Evolutionary conservation across 2,329 filamentous ascomycete genomes (phyloP).

Genomic region (Neoascochyta sp.): DNA sequence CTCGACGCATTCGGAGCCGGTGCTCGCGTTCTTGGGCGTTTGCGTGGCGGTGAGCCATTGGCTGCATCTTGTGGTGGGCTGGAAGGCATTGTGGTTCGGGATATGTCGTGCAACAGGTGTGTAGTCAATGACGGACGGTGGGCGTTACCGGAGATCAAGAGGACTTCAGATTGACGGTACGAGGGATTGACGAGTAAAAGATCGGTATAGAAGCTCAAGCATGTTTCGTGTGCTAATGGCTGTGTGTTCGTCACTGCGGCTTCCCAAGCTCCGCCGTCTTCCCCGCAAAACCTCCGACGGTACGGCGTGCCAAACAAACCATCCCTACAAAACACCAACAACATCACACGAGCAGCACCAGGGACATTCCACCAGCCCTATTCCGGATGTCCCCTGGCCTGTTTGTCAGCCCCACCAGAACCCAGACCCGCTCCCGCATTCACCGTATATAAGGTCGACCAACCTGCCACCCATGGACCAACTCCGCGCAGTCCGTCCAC

Average conservation of each 20-base stretch:
- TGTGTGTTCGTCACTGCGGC: background rate
- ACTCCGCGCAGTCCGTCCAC: conserved; percentile 25
- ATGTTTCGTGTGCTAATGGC: background rate
- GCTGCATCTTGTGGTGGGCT: conserved; percentile 8
- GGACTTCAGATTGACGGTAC: too few species aligned
- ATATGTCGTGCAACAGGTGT: conserved; percentile 3
- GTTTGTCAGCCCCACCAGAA: conserved; percentile 1
- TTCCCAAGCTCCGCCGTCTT: conserved; percentile 11
- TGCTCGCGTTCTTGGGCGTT: conserved; percentile 34
- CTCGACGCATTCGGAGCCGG: conserved; percentile 16
- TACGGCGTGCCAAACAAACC: conserved; percentile 14
- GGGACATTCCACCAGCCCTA: too few species aligned
- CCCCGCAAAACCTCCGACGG: conserved; percentile 12
- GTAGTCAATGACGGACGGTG: too few species aligned
- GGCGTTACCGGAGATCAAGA: too few species aligned
- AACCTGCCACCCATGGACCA: conserved; percentile 6
- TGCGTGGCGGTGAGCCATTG: conserved; percentile 22
- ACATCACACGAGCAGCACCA: too few species aligned
- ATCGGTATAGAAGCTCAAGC: too few species aligned
- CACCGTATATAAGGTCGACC: too few species aligned
- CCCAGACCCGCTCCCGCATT: too few species aligned
- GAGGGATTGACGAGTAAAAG: too few species aligned
- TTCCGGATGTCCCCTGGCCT: too few species aligned
- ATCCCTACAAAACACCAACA: conserved; percentile 13
- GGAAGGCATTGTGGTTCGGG: conserved; percentile 4